Base-by-base conservation (phyloP, 352 stramenopile species). In the Pythium grandisporangium region DNA sequence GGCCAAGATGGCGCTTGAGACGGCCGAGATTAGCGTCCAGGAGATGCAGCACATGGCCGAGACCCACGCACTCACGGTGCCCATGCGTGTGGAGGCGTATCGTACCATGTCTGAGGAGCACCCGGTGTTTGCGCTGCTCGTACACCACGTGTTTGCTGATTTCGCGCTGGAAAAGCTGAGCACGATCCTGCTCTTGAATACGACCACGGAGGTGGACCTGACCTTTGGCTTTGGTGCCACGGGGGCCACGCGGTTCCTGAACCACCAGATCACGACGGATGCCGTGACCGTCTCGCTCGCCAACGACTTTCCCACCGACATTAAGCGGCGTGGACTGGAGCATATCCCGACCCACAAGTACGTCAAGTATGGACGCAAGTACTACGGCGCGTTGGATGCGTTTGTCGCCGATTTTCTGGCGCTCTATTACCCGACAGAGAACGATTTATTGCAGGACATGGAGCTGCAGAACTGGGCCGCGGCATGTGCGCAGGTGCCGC, bases 31-130 rank as follows among this genome's bases (percentile, higher is more conserved):
- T 41, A 63, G 53, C 12, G 66, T 61, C 52, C 68, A 81, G 48
- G 51, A 81, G 51, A 60, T 77, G 49, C 53, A 62, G 42, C 68
- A 81, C 58, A 68, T 76, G 33, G 55, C 47, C 14, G 65, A 77
- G 41, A 71, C 61, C 11, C 68, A 81, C 51, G 63, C 58, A 6
- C 32, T 69, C 35, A 63, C 60, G 16, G 66, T 72, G 34, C 68
- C 65, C 6, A 59, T 81, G 13, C 65, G 59, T 11, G 61, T 77
- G 1, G 67, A 80, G 26, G 42, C 62, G 11, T 53, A 63, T 29
- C 61, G 67, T 10, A 42, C 53, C 5, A 48, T 80, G 14, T 41
- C 62, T 13, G 45, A 55, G 2, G 24, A 33, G 0, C 66, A 75
- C 30, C 63, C 66, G 2, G 58, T 75, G 4, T 44, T 54, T 11